phyloP scores from a whole-genome alignment of 768 basidiomycete genomes.

The Tricholoma sp. region DNA sequence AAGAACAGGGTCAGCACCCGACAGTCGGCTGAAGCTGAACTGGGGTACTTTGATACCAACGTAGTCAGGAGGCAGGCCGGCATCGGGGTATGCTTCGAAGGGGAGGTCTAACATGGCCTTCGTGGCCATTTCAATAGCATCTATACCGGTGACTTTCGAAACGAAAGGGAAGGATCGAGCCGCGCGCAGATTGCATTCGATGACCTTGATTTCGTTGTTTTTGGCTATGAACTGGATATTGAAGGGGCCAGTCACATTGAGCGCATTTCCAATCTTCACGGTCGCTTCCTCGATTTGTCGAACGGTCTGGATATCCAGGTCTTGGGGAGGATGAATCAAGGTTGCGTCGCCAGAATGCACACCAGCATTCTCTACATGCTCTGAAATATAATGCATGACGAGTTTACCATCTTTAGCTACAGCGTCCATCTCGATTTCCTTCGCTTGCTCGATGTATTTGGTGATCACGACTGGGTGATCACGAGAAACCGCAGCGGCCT shows the following conservation, averaged over 20 bases:
- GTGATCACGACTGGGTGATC: conserved; percentile 98
- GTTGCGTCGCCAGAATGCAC: conserved; percentile 99
- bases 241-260: conserved; percentile 97
- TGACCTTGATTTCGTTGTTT: conserved; percentile 99
- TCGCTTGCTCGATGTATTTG: conserved; percentile 99
- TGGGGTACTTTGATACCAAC: conserved; percentile 99
- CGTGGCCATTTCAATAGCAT: conserved; percentile 98
- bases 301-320: conserved; percentile 95
- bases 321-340: conserved; percentile 96
- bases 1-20: conserved; percentile 94
- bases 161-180: conserved; percentile 99
- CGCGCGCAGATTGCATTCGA: conserved; percentile 97
- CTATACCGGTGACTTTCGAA: conserved; percentile 95
- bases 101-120: conserved; percentile 95
- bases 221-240: conserved; percentile 99
- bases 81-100: conserved; percentile 86
- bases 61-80: conserved; percentile 85
- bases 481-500: conserved; percentile 93
- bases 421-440: conserved; percentile 99
- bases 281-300: conserved; percentile 96
- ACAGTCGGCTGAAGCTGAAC: conserved; percentile 95
- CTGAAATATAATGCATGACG: conserved; percentile 99
- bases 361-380: conserved; percentile 98
- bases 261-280: conserved; percentile 93
- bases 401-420: conserved; percentile 96